Base-by-base conservation (phyloP, 345 rosid genomes). In the Nephelium lappaceum region DNA sequence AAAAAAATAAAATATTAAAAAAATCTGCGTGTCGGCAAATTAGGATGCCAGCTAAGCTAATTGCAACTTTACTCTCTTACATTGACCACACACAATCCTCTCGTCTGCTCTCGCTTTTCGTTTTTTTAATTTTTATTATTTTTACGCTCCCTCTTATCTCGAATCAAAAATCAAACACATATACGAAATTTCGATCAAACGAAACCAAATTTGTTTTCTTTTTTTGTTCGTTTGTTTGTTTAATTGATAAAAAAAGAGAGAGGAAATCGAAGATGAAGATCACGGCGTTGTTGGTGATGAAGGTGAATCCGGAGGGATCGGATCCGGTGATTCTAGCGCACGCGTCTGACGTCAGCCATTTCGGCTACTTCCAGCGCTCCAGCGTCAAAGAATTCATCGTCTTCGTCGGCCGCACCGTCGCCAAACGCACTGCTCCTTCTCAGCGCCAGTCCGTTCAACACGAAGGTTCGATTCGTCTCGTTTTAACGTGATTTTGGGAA, bases 391-490 rank as follows among this genome's bases (percentile, higher is more conserved):
- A 96, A 80, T 94, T 96, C 82, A 67, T 93, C 77, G 88, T 92
- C 80, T 96, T 96, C 72, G 92, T 94, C 69, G 90, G 92, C 21
- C 97, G 97, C 43, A 93, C 99, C 81, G 99, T 96, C 79, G 99
- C 97, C 18, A 91, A 86, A 67, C 97, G 99, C 11, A 93, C 97
- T 27, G 89, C 91, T 47, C 90, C 97, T 23, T 87, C 87, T 71
- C 97, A 94, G 71, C 97, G 97, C 67, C 99, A 96, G 70, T 93
- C 98, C 47, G 98, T 94, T 18, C 97, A 91, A 74, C 97, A 93
- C 81, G 93, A 92, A 91, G 99, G 98, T 95, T 62, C 16, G 42
- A 62, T 14, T 73, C 8, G 12, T 31, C 45, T 21, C 5, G 27
- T 6, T 60, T 71, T 21, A 2, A 3, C 25, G 18, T 16, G 2